Evolutionary conservation across 495 filamentous ascomycete genomes (phyloP), one percentile per base, ranked within the genome.

Genomic region (Talaromyces stipitatus): DNA sequence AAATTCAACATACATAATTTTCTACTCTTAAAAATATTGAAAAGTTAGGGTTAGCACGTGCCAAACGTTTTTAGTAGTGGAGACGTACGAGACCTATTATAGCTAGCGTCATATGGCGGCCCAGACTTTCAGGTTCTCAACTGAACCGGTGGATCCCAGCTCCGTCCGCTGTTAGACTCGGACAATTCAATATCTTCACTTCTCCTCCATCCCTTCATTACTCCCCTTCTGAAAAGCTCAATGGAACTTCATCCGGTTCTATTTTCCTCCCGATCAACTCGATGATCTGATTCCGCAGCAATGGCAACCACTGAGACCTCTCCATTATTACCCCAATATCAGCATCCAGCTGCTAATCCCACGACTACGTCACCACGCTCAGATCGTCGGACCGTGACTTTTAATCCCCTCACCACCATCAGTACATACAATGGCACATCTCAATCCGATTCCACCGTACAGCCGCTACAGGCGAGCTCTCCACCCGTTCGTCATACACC

Each of bases 361-460:
- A 57, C 66, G 53, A 66, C 67, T 70, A 71, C 69, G 63, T 73
- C 74, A 72, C 73, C 71, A 60, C 66, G 69, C 65, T 59, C 71
- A 32, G 67, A 58, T 61, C 68, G 76, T 38, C 80, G 85, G 60
- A 87, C 77, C 55, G 86, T 90, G 38, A 87, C 86, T 2, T 90
- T 90, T 72, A 87, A 84, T 66, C 85, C 82, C 24, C 72, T 82
- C 53, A 72, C 86, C 30, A 82, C 80, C 36, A 77, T 89, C 54
- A 80, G 77, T 47, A 77, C 80, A 38, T 75, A 78, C 64, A 76
- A 77, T 60, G 73, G 74, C 47, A 67, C 76, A 24, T 64, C 78
- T 22, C 56, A 71, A 28, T 68, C 73, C 29, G 72, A 75, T 57
- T 68, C 78, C 14, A 67, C 74, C n/a, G 72, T 73, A 28, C 69